Base-by-base conservation (phyloP, 495 filamentous ascomycete species). In the Tuber melanosporum region DNA sequence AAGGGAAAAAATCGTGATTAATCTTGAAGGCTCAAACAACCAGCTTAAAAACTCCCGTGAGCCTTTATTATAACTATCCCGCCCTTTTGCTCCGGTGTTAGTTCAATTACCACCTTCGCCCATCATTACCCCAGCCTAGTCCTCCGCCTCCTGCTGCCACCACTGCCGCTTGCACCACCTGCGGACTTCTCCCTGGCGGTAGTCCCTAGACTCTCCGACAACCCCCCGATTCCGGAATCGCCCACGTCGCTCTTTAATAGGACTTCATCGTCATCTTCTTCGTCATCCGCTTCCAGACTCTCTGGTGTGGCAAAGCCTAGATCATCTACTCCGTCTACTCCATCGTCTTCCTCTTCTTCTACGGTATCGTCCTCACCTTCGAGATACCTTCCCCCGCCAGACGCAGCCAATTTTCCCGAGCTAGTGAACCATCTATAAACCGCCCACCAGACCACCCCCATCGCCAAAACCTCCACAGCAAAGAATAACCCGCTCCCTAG, bases 401-500 rank as follows among this genome's bases (percentile, higher is more conserved):
- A 4, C 45, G n/a, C n/a, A 44, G 66, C 10, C 66, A 49, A 22
- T 70, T 17, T 32, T 52, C 47, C 22, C 39, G 74, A 62, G 52
- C 52, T 26, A 69, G 73, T 36, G 44, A 82, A 44, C 32, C 19
- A 83, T 77, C 52, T 81, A 82, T 73, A 82, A 77, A 74, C 80
- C 36, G 5, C 72, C 80, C 36, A 81, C 82, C 83, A 85, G 52
- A 79, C 83, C 45, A 57, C 73, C 74, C 3, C 73, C 71, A 71
- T 77, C 62, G 36, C 73, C 75, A 88, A 70, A 85, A 97, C 87
- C 79, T 92, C 92, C 2, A 88, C 85, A 14, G 82, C 83, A 94
- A 94, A 98, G 84, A 98, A 97, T 42, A 88, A 70, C 5, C 82
- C 85, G 6, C 89, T 92, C 74, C 91, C 91, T 3, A 92, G 78